These are phyloP conservation scores for Achaetomium macrosporum DNA, from an alignment of 2,329 filamentous ascomycete species.

Conservation along the genomic window DNA sequence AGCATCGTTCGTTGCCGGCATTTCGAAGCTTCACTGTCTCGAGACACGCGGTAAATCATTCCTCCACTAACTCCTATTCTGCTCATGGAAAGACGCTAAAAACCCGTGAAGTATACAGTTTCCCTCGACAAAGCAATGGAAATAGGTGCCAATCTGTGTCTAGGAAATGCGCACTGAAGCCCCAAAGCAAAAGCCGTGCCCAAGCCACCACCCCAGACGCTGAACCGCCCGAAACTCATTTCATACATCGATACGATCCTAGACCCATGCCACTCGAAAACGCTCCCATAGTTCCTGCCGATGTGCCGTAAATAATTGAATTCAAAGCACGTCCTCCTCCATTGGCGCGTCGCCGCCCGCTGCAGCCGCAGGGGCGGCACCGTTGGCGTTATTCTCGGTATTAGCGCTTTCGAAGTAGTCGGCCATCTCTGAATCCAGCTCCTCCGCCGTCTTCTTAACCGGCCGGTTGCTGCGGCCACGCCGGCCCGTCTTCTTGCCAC, in stretches of 20 bases:
- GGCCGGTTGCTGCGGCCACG: conserved; percentile 58
- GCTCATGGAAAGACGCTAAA: background rate
- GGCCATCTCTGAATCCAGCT: conserved; percentile 95
- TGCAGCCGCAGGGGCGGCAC: conserved; percentile 31
- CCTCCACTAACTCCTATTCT: no score
- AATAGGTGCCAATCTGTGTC: conserved; percentile 17
- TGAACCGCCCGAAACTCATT: background rate
- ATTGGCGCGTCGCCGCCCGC: conserved; percentile 52
- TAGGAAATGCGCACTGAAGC: conserved; percentile 7
- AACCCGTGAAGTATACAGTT: conserved; percentile 10
- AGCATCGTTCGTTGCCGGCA: no score
- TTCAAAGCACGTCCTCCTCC: conserved; percentile 58
- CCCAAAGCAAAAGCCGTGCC: conserved; percentile 9
- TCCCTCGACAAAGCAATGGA: conserved; percentile 7
- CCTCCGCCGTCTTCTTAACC: conserved; percentile 84
- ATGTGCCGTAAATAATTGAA: background rate
- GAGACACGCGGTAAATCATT: no score
- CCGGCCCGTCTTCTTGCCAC: conserved; percentile 42
- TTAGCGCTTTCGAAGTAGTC: conserved; percentile 70
- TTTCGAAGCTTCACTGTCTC: no score
- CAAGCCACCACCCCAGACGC: conserved; percentile 2
- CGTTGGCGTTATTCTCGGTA: conserved; percentile 37
- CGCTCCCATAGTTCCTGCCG: no score
- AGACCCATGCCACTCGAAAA: background rate
- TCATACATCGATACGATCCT: conserved; percentile 5